Conservation (phyloP, 257 asterid species). For the Solanum neorickii region DNA sequence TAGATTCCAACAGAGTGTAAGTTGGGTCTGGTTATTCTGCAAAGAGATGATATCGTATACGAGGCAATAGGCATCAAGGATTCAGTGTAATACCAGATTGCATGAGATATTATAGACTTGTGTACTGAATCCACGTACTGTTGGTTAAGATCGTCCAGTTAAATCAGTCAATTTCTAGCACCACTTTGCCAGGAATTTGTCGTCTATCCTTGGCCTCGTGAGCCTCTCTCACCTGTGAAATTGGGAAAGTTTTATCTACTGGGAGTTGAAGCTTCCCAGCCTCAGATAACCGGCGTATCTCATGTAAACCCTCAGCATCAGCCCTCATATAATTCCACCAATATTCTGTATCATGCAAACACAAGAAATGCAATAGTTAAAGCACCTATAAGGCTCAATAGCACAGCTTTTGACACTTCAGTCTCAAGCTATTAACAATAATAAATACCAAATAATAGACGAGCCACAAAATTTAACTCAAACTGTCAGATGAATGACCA, state of each 20-base stretch:
- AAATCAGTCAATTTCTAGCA: conserved; percentile 51
- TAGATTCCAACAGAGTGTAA: background rate
- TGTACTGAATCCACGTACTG: background rate
- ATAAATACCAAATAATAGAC: background rate
- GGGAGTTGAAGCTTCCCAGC: conserved; percentile 72
- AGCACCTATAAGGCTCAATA: background rate
- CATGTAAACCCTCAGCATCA: conserved; percentile 75
- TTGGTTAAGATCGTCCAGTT: background rate
- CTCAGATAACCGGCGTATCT: conserved; percentile 58
- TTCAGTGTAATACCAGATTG: background rate
- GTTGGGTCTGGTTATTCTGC: background rate
- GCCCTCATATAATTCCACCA: conserved; percentile 95
- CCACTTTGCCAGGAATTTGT: conserved; percentile 67
- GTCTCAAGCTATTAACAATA: background rate
- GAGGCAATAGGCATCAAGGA: background rate
- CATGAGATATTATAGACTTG: background rate
- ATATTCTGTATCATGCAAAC: conserved; percentile 44
- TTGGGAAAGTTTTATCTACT: conserved; percentile 64
- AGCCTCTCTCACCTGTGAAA: conserved; percentile 66
- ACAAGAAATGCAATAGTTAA: background rate
- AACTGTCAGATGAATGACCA: background rate
- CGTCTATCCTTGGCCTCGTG: conserved; percentile 75
- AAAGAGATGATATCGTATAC: background rate
- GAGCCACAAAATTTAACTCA: background rate
- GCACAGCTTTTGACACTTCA: background rate